These are phyloP conservation scores for sorghum (Sorghum bicolor) DNA, from an alignment of 176 grass and related monocot genomes.

Conservation along the genomic window DNA sequence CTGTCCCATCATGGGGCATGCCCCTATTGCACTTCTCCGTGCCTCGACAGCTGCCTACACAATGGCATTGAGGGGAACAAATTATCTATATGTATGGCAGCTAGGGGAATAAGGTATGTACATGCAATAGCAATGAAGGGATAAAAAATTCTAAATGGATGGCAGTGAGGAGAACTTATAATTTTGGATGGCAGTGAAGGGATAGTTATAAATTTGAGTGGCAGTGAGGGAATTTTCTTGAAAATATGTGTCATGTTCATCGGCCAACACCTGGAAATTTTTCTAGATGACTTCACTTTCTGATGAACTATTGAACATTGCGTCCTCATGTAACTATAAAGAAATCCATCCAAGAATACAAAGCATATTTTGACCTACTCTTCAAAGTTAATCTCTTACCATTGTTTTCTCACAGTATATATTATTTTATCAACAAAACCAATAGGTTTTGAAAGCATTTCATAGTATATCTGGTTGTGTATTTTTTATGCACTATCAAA, in stretches of 20 bases:
- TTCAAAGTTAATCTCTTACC: neutral
- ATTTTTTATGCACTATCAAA: neutral
- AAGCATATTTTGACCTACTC: neutral
- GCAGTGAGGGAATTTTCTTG: neutral
- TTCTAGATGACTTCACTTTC: neutral
- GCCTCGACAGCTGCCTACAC: neutral
- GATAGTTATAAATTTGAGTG: neutral
- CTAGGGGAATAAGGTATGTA: neutral
- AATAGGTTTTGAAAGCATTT: neutral
- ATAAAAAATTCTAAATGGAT: neutral
- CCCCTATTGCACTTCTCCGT: neutral
- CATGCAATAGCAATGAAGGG: neutral
- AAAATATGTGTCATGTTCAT: neutral
- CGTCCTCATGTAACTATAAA: neutral
- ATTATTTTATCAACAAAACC: neutral
- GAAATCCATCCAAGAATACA: neutral
- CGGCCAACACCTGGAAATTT: neutral
- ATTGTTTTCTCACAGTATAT: neutral
- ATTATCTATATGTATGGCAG: neutral
- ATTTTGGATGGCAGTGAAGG: neutral
- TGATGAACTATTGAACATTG: neutral
- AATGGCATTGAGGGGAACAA: neutral
- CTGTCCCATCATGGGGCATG: neutral
- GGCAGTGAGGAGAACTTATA: neutral
- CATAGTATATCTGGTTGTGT: neutral